These are phyloP conservation scores for Centella asiatica DNA, from an alignment of 129 eudicot genomes.

Conservation along the genomic window DNA sequence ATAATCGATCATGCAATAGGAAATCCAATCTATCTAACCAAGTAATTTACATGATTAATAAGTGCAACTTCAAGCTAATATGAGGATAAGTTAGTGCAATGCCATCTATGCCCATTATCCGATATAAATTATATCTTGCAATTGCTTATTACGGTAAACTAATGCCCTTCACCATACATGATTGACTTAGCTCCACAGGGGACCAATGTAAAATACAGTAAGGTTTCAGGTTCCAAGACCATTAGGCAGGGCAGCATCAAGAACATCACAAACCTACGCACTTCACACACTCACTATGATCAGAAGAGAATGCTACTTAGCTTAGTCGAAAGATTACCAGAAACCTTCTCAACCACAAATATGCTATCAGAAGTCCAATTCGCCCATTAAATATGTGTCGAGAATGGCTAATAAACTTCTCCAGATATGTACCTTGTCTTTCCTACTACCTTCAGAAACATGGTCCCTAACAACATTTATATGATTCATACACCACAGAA, in stretches of 20 bases:
- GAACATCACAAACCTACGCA: not conserved
- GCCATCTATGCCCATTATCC: not conserved
- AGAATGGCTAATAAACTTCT: not conserved
- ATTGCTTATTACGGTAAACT: too few species aligned
- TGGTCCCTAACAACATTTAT: not conserved
- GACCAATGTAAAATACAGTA: not conserved
- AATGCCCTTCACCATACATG: not conserved
- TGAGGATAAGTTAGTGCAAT: not conserved
- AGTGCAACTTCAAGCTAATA: not conserved
- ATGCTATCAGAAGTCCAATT: not conserved
- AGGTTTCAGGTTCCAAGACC: not conserved
- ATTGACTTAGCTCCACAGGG: not conserved
- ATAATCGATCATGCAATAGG: not conserved
- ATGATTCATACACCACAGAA: not conserved
- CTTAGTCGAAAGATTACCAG: not conserved
- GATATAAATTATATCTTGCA: too few species aligned
- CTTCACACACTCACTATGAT: not conserved
- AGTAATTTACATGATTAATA: not conserved
- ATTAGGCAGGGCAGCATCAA: not conserved
- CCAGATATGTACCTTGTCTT: not conserved
- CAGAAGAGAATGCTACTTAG: not conserved
- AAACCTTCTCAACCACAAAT: not conserved
- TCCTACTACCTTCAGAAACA: not conserved
- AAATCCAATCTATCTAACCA: not conserved
- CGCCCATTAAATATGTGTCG: not conserved